These are phyloP conservation scores for Diplotaxis tenuifolia DNA, from an alignment of 345 rosid species.

Conservation along the genomic window DNA sequence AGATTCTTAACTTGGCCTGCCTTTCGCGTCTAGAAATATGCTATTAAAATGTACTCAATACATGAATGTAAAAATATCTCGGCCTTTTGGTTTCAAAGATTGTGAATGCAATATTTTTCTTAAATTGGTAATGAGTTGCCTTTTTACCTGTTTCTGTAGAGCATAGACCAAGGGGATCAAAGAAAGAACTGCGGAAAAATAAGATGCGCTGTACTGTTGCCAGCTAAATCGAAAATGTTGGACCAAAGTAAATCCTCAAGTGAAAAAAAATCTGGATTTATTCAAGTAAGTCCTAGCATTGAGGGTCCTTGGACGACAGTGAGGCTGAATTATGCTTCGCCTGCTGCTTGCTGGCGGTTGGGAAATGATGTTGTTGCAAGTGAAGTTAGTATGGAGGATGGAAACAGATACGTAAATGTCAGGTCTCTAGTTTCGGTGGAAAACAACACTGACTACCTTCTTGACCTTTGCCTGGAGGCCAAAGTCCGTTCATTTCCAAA, in stretches of 20 bases:
- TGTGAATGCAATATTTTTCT: not conserved
- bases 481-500: constrained; percentile 45
- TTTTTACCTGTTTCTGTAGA: constrained; percentile 44
- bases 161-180: constrained; percentile 38
- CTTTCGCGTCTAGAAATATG: not conserved
- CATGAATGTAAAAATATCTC: constrained; percentile 9
- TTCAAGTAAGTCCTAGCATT: constrained; percentile 87
- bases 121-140: constrained; percentile 10
- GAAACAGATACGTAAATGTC: constrained; percentile 75
- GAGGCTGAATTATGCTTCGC: constrained; percentile 91
- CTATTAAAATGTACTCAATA: not conserved
- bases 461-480: constrained; percentile 67
- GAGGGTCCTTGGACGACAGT: constrained; percentile 98
- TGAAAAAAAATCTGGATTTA: constrained; percentile 65
- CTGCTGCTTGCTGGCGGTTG: constrained; percentile 94
- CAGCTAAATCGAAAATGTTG: constrained; percentile 52
- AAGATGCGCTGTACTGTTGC: constrained; percentile 67
- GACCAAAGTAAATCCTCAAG: constrained; percentile 38
- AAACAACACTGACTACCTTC: constrained; percentile 60
- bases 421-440: constrained; percentile 82
- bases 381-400: constrained; percentile 84
- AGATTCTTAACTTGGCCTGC: constrained; percentile 5
- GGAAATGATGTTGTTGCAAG: constrained; percentile 93
- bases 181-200: constrained; percentile 54
- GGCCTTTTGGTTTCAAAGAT: constrained; percentile 3